These are phyloP conservation scores for Penicillium parvum DNA, from an alignment of 495 filamentous ascomycete species.

Conservation along the genomic window DNA sequence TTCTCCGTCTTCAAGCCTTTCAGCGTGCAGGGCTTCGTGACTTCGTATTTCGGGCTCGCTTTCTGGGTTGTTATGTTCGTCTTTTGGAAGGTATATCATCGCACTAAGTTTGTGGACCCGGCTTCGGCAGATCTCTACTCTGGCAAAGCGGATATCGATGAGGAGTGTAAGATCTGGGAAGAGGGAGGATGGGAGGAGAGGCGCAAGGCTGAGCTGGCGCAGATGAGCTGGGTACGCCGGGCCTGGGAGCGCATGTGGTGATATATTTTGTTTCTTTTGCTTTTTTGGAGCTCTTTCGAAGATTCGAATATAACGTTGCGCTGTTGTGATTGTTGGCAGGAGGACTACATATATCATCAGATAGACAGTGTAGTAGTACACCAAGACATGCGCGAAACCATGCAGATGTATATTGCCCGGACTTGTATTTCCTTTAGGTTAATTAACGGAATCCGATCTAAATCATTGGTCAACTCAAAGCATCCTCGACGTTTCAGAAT, in stretches of 20 bases:
- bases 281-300: too few species aligned
- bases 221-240: conserved; percentile 21
- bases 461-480: too few species aligned
- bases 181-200: conserved; percentile 26
- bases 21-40: conserved; percentile 30
- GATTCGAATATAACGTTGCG: too few species aligned
- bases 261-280: not conserved
- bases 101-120: conserved; percentile 26
- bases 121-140: conserved; percentile 22
- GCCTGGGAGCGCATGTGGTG: conserved; percentile 34
- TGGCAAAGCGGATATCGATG: conserved; percentile 32
- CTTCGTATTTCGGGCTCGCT: conserved; percentile 31
- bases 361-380: too few species aligned
- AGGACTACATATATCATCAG: too few species aligned
- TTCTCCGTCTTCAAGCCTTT: conserved; percentile 32
- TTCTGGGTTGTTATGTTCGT: conserved; percentile 29
- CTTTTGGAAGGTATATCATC: conserved; percentile 31
- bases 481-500: too few species aligned
- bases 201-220: conserved; percentile 22
- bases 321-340: too few species aligned
- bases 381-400: too few species aligned
- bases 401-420: too few species aligned
- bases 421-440: too few species aligned
- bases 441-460: too few species aligned
- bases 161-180: conserved; percentile 33